phyloP scores from a whole-genome alignment of 331 rosid species.

The Malus hybrid region DNA sequence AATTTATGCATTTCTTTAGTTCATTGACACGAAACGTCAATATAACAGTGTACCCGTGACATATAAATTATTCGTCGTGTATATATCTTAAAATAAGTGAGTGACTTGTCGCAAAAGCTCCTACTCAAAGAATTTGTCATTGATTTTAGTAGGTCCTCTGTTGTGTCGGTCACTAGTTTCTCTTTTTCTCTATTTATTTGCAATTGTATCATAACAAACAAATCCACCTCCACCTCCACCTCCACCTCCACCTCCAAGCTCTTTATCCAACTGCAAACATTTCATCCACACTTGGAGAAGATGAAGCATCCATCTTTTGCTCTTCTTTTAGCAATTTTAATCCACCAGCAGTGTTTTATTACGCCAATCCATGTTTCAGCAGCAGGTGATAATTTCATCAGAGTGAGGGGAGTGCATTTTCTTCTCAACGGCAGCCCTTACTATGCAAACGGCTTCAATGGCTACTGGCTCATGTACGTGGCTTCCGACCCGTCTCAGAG shows the following conservation, averaged over 20 bases:
- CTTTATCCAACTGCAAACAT: neutral
- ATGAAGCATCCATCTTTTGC: conserved; percentile 51
- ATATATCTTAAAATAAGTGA: too few species aligned
- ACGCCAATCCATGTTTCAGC: conserved; percentile 39
- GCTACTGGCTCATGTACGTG: conserved; percentile 82
- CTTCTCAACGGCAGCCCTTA: conserved; percentile 63
- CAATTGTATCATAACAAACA: conserved; percentile 19
- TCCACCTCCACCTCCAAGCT: neutral
- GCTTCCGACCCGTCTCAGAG: conserved; percentile 92
- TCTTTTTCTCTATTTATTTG: neutral
- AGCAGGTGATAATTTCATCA: conserved; percentile 57
- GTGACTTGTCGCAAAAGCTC: neutral
- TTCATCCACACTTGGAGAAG: conserved; percentile 6
- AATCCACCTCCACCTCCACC: neutral
- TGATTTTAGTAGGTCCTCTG: neutral
- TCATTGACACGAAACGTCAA: too few species aligned
- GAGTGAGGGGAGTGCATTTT: conserved; percentile 65
- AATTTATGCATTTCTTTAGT: too few species aligned
- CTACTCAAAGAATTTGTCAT: neutral
- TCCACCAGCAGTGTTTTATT: conserved; percentile 23
- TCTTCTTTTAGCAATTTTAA: conserved; percentile 36
- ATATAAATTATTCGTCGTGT: too few species aligned
- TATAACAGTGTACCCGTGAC: rapidly evolving
- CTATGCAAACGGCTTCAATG: conserved; percentile 92
- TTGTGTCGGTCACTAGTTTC: neutral